Conservation (phyloP, 176 grass and related monocot genomes). For the Musa schizocarpa region DNA sequence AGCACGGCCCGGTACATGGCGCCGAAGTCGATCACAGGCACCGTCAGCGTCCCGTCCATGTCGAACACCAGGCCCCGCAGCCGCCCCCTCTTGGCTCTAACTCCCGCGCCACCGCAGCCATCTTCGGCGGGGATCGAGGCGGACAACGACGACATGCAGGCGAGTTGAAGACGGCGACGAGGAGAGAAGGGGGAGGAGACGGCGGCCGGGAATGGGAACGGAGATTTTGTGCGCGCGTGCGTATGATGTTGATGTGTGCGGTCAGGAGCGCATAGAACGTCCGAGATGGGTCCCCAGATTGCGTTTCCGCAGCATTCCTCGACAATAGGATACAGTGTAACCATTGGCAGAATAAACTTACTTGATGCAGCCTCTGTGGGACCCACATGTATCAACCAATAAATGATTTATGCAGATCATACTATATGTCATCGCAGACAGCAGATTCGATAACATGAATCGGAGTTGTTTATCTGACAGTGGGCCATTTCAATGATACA, state of each 20-base stretch:
- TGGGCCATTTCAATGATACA: too few relatives aligned
- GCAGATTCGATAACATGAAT: too few relatives aligned
- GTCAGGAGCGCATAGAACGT: neutral
- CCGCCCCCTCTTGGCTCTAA: neutral
- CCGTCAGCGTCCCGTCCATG: conserved; percentile 95
- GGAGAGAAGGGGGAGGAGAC: neutral
- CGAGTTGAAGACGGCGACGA: neutral
- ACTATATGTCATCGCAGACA: too few relatives aligned
- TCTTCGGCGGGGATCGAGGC: neutral
- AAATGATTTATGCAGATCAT: too few relatives aligned
- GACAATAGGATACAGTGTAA: too few relatives aligned
- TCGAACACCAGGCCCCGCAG: conserved; percentile 86
- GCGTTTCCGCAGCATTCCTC: too few relatives aligned
- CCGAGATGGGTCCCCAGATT: too few relatives aligned
- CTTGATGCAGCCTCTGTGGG: too few relatives aligned
- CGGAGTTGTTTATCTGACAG: too few relatives aligned
- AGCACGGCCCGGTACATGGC: conserved; percentile 89
- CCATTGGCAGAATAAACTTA: too few relatives aligned
- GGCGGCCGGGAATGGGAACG: neutral
- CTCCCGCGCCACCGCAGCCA: neutral
- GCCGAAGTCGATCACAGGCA: conserved; percentile 84
- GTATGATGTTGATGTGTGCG: neutral
- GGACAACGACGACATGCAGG: neutral
- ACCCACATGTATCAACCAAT: too few relatives aligned
- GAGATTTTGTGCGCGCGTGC: neutral